Evolutionary conservation across 352 stramenopile species (phyloP), one percentile per base, ranked within the genome.

Genomic region (Globisporangium yorkense): DNA sequence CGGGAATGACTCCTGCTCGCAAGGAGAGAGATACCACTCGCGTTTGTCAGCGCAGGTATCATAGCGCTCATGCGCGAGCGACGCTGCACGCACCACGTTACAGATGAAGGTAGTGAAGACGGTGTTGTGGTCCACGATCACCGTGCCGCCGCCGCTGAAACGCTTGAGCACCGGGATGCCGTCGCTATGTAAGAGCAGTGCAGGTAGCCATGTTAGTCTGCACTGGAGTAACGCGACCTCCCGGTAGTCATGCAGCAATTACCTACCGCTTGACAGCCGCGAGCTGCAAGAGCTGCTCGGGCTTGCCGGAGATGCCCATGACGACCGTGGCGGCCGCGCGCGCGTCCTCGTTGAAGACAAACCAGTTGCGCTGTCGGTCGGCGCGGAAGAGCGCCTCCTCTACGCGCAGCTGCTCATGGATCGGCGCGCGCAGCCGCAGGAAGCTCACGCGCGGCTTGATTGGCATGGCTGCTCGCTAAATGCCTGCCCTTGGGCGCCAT

Each of bases 91-190:
- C 58, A 86, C 76, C 48, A 70, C 76, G 55, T 92, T 94, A 65
- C 93, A 87, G 63, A 98, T 95, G 59, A 97, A 96, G 3, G 88
- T 96, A 41, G 85, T 90, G 77, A 97, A 98, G 37, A 97, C 68
- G 15, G 91, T 97, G 65, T 88, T 90, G 54, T 92, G 60, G 74
- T 99, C 96, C 49, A 99, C 88, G 35, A 99, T 97, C 33, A 99
- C 97, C 0, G 96, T 99, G 24, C 97, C 97, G 18, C 96, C 97
- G 45, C 97, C 97, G 15, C 85, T 98, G 74, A 99, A 99, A 51
- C 97, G 87, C 72, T 96, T 96, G 46, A 98, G 74, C 60, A 98
- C 81, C 1, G 84, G 80, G 47, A 98, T 88, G 5, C 75, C 65
- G 56, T 90, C 82, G 21, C 85, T 94, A 27, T 27, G 24, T 27